Base-by-base conservation (phyloP, 192 early-diverging fungal species). In the Obelidium mucronatum region DNA sequence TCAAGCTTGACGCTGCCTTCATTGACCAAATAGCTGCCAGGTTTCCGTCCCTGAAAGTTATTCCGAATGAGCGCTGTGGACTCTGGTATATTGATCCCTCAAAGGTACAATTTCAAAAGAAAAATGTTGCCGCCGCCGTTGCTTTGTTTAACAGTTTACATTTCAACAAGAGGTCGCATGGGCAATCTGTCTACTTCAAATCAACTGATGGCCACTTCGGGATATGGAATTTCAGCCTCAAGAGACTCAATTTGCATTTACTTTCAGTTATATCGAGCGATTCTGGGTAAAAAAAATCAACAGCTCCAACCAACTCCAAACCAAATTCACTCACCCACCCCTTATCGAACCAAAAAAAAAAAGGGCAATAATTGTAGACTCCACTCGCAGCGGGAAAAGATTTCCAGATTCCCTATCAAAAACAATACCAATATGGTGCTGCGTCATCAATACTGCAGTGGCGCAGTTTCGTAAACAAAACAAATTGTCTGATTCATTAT, bases 141-240 rank as follows among this genome's bases (percentile, higher is more conserved):
- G n/a, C 55, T 73, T 36, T 19, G 3, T 40, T 36, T 24, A 5
- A 56, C 26, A 0, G 36, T 56, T 17, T 11, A 36, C 26, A 0
- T 33, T 37, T n/a, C n/a, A 70, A 53, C 58, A n/a, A 54, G 53
- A 28, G 82, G 75, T 53, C 71, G 3, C 73, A 86, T 62, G 76
- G 69, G 15, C 81, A 89, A 31, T 84, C 91, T 0, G 94, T 92
- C 1, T 97, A 97, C 73, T 96, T 97, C 77, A 97, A 97, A 75
- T 97, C 95, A 4, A 97, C 96, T 1, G 96, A 97, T 82, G 96
- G 96, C 0, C 96, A 97, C 75, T 91, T 85, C 36, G 90, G 92
- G 2, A 84, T 89, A 56, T 96, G 94, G 94, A 88, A 91, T 67
- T 94, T 96, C 40, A 96, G 90, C 74, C 63, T 95, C 63, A 87